A percentile compares a stretch with the other conserved stretches of the same genome.
Conservation (phyloP, 768 basidiomycete species). For the Phanerodontia chrysosporium region DNA sequence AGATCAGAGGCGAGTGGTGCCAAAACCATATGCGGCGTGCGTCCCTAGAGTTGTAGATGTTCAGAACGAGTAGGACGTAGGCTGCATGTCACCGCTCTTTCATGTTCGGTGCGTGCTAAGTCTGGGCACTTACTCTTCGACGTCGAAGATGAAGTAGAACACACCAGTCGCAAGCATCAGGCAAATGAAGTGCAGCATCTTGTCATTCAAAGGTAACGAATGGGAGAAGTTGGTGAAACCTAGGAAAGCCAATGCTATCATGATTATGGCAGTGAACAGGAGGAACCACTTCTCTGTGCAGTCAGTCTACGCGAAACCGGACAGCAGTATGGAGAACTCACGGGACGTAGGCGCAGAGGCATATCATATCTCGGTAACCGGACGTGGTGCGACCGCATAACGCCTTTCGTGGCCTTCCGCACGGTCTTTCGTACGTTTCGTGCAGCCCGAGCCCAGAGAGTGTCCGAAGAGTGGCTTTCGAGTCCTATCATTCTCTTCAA, state of each 20-base stretch:
- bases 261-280: slow-evolving; percentile 61
- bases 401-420: slow-evolving; percentile 44
- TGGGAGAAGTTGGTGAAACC: slow-evolving; percentile 72
- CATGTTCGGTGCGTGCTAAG: neutral
- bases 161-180: slow-evolving; percentile 71
- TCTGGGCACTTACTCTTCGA: slow-evolving; percentile 66
- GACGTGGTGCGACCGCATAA: slow-evolving; percentile 71
- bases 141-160: slow-evolving; percentile 85
- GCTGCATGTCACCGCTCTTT: neutral
- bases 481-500: slow-evolving; percentile 13
- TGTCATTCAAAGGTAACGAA: slow-evolving; percentile 70
- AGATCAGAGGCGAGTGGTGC: slow-evolving; percentile 66
- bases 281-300: slow-evolving; percentile 72
- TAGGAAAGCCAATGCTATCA: slow-evolving; percentile 67
- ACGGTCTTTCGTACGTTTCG: slow-evolving; percentile 32
- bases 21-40: slow-evolving; percentile 84
- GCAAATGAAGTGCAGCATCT: slow-evolving; percentile 75
- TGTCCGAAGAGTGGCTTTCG: slow-evolving; percentile 7
- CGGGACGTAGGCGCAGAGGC: slow-evolving; percentile 71
- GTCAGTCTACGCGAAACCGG: neutral
- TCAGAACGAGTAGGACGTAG: neutral
- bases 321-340: slow-evolving; percentile 26
- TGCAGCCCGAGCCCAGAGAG: slow-evolving; percentile 19
- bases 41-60: slow-evolving; percentile 39
- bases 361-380: slow-evolving; percentile 62